These are phyloP conservation scores for Cyberlindnera subsufficiens DNA, from an alignment of 805 yeast genomes.

Conservation along the genomic window DNA sequence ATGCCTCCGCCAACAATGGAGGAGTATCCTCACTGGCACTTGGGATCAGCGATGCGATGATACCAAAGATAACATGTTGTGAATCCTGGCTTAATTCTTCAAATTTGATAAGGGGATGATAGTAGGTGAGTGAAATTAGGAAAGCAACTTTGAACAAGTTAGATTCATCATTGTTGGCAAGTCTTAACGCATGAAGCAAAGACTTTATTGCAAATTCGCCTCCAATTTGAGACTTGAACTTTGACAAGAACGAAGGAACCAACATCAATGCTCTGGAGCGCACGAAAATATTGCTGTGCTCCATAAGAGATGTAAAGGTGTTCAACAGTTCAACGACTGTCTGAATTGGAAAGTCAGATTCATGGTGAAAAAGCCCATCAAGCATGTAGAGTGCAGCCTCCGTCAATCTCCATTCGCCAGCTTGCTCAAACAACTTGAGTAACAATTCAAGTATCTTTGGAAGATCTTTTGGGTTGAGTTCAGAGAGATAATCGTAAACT, in stretches of 20 bases:
- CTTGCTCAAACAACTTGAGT: slow-evolving; percentile 1
- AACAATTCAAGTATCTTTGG: slow-evolving; percentile 10
- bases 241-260: slow-evolving; percentile 53
- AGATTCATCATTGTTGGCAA: slow-evolving; percentile 25
- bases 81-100: slow-evolving; percentile 17
- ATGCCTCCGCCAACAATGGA: slow-evolving; percentile 63
- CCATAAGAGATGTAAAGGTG: slow-evolving; percentile 7
- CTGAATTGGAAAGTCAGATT: slow-evolving; percentile 25
- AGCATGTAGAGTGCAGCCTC: slow-evolving; percentile 48
- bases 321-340: slow-evolving; percentile 11
- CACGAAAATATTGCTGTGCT: slow-evolving; percentile 31
- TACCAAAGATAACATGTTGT: slow-evolving; percentile 23
- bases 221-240: slow-evolving; percentile 34
- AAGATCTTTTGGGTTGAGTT: slow-evolving; percentile 39
- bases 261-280: slow-evolving; percentile 43
- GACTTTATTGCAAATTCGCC: slow-evolving; percentile 25
- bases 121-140: slow-evolving; percentile 50
- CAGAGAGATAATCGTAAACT: slow-evolving; percentile 49
- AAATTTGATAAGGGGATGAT: slow-evolving; percentile 30
- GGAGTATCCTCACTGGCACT: slow-evolving; percentile 79
- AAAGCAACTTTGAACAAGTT: slow-evolving; percentile 26
- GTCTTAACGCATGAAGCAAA: slow-evolving; percentile 17
- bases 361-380: slow-evolving; percentile 37
- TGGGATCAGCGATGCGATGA: slow-evolving; percentile 32
- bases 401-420: slow-evolving; percentile 34